Evolutionary conservation across 208 protist genomes (phyloP).

Genomic region (Balamuthia mandrillaris): DNA sequence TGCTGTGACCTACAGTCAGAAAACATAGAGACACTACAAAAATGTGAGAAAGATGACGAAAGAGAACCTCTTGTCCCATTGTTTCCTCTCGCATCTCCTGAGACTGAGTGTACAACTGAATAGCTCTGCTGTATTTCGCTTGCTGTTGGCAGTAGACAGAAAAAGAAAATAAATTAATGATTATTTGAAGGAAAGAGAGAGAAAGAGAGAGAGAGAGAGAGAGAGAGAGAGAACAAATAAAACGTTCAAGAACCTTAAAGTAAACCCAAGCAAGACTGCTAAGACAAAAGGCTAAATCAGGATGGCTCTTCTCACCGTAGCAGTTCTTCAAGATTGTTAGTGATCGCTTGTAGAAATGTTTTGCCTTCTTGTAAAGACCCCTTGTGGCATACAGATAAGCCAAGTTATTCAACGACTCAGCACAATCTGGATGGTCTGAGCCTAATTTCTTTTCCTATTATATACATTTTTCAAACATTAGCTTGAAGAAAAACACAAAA

Average conservation of each 20-base stretch:
- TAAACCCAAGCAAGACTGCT: slow-evolving; percentile 31
- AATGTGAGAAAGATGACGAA: not conserved
- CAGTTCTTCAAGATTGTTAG: slow-evolving; percentile 18
- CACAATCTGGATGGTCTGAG: slow-evolving; percentile 32
- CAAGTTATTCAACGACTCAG: slow-evolving; percentile 18
- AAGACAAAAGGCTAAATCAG: slow-evolving; percentile 1
- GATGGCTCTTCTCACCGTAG: slow-evolving; percentile 32
- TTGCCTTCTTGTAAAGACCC: slow-evolving; percentile 32
- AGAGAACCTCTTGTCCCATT: slow-evolving; percentile 4
- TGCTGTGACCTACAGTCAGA: too few relatives aligned
- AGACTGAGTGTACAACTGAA: slow-evolving; percentile 36
- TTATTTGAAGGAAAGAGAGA: not conserved
- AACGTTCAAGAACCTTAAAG: not conserved
- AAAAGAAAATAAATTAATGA: not conserved
- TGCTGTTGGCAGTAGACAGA: not conserved
- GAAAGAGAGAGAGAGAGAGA: not conserved
- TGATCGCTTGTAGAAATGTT: slow-evolving; percentile 31
- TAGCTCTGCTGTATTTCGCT: slow-evolving; percentile 30
- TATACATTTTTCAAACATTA: too few relatives aligned
- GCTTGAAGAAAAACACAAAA: not conserved
- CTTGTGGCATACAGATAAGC: slow-evolving; percentile 35
- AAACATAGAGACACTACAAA: not conserved
- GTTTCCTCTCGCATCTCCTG: slow-evolving; percentile 32
- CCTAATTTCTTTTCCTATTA: slow-evolving; percentile 28
- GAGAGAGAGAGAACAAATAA: not conserved